Base-by-base conservation (phyloP, 2,329 filamentous ascomycete genomes). In the Verruconis gallopava region DNA sequence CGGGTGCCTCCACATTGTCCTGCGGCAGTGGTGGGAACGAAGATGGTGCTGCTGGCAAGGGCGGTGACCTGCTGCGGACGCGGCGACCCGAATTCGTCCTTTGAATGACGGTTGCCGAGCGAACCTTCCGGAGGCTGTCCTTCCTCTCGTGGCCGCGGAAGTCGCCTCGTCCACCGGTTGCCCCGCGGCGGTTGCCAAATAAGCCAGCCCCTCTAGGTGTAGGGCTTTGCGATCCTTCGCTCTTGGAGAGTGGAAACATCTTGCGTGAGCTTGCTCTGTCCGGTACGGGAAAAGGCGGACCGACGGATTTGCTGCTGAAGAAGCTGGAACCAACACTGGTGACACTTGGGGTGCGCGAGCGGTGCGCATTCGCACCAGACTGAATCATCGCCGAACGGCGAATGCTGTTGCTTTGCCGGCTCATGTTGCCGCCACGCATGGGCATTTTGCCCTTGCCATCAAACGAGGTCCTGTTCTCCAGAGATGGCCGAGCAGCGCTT, bases 261-360 rank as follows among this genome's bases (percentile, higher is more conserved):
- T 81, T 79, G 46, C 86, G 77, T 4, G 88, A 98, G 60, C 89
- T 96, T 21, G 85, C 83, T 44, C 91, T 72, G 3, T 79, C 80
- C 0, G 91, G 91, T 4, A 98, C 93, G 0, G 91, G 88, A 65
- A 93, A 95, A 1, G 91, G 91, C 20, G 91, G 88, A 40, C 62
- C 45, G 12, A 49, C 58, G 13, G 59, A 53, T 18, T 53, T 48
- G 17, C 51, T 49, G 45, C 59, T 59, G 40, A 50, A 49, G 37
- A 46, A 55, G 45, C 59, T 62, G 9, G 58, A 58, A 11, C 49
- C 67, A 64, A 42, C 65, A 46, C 77, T 85, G 38, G 66, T 69
- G 41, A 76, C 61, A 56, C 71, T 85, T 37, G 80, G 78, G 53
- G 77, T 85, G 46, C 74, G 66, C 6, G 79, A 69, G 25, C 75